Conservation (phyloP, 306 rosid species). For the Arachis hypogaea region DNA sequence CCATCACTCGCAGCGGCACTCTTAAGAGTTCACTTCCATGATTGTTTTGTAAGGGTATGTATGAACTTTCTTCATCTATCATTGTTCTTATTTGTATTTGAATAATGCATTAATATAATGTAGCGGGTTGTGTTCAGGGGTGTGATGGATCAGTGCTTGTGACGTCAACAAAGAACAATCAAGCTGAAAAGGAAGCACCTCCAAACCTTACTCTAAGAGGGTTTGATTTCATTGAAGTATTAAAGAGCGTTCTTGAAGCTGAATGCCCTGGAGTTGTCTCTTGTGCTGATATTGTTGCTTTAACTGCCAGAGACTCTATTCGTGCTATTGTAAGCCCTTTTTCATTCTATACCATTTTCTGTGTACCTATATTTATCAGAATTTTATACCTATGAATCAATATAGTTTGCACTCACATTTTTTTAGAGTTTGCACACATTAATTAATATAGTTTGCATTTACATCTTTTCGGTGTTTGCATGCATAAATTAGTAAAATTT, state of each 20-base stretch:
- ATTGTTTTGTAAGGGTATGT: constrained; percentile 78
- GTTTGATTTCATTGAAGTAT: constrained; percentile 61
- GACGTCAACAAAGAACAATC: constrained; percentile 57
- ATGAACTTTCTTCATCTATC: too few species aligned
- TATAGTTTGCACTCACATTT: too few species aligned
- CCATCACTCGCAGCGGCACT: constrained; percentile 88
- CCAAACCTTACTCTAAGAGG: constrained; percentile 86
- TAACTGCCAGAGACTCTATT: constrained; percentile 78
- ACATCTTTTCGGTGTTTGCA: too few species aligned
- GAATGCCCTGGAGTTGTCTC: constrained; percentile 87
- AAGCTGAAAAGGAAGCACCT: constrained; percentile 53
- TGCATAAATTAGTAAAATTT: too few species aligned
- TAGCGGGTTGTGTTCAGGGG: constrained; percentile 51
- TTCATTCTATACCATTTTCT: too few species aligned
- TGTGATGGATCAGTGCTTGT: constrained; percentile 88
- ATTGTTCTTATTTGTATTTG: too few species aligned
- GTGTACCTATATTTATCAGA: too few species aligned
- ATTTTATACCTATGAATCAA: too few species aligned
- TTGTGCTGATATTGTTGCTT: constrained; percentile 73
- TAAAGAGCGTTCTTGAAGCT: constrained; percentile 76
- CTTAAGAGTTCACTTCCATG: constrained; percentile 84
- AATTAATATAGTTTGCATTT: too few species aligned
- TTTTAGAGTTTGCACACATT: too few species aligned
- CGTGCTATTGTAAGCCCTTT: constrained; percentile 57
- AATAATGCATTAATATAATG: too few species aligned